Evolutionary conservation across 306 rosid genomes (phyloP).

Genomic region (Trifolium repens): DNA sequence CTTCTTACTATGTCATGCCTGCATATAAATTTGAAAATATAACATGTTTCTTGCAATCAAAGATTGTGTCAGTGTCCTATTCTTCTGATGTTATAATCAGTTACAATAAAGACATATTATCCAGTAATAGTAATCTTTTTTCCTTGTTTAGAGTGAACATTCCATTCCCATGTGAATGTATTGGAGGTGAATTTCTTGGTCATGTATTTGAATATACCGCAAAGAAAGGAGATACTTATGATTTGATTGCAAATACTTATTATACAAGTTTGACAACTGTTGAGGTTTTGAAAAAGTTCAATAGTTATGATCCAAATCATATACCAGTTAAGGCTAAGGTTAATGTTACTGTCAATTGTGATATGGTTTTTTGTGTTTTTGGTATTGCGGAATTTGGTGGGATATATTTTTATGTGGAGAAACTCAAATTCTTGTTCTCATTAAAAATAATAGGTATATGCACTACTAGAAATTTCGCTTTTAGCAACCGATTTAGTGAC

Average conservation of each 20-base stretch:
- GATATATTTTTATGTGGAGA: no score
- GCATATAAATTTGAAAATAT: no score
- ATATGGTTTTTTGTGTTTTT: no score
- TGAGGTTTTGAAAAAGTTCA: conserved; percentile 49
- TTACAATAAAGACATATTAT: conserved; percentile 43
- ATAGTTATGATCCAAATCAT: conserved; percentile 36
- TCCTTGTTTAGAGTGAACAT: conserved; percentile 28
- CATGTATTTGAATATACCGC: conserved; percentile 64
- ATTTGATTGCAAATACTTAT: conserved; percentile 31
- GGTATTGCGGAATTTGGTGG: no score
- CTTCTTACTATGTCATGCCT: conserved; percentile 52
- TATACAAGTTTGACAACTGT: conserved; percentile 64
- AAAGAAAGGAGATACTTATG: conserved; percentile 55
- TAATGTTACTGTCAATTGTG: conserved; percentile 65
- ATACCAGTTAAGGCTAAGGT: conserved; percentile 40
- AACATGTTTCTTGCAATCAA: conserved; percentile 29
- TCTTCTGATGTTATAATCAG: no score
- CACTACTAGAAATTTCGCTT: no score
- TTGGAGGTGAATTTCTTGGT: conserved; percentile 58
- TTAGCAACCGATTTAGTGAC: no score
- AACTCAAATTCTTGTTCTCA: no score
- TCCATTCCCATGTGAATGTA: conserved; percentile 63
- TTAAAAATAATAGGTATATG: no score
- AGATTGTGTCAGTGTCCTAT: no score
- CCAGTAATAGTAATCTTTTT: not conserved